Evolutionary conservation across 163 green algal genomes (phyloP).

Genomic region (Picocystis sp.): DNA sequence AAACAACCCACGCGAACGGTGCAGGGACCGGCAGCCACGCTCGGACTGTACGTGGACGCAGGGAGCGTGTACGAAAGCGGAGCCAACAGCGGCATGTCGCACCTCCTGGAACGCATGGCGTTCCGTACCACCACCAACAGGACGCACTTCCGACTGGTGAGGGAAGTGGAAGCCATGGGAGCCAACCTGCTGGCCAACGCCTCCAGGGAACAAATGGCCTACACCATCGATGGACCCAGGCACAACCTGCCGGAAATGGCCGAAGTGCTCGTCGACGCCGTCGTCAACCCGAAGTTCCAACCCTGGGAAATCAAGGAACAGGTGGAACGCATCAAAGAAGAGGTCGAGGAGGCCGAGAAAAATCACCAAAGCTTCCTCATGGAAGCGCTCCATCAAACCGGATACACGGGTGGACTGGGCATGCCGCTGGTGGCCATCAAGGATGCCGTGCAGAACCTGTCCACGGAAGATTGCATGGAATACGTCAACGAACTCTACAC

Average conservation of each 20-base stretch:
- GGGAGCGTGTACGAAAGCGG: conserved; percentile 72
- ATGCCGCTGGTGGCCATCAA: conserved; percentile 33
- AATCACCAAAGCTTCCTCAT: conserved; percentile 21
- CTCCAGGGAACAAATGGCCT: conserved; percentile 74
- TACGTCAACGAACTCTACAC: conserved; percentile 59
- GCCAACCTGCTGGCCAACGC: conserved; percentile 64
- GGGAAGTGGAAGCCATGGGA: conserved; percentile 75
- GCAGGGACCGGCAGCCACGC: conserved; percentile 65
- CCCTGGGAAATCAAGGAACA: conserved; percentile 28
- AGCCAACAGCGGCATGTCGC: conserved; percentile 40
- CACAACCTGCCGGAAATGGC: conserved; percentile 54
- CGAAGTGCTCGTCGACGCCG: conserved; percentile 73
- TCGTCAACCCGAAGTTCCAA: conserved; percentile 69
- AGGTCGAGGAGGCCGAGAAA: conserved; percentile 18
- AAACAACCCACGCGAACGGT: background rate
- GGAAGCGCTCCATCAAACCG: conserved; percentile 26
- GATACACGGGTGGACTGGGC: conserved; percentile 22
- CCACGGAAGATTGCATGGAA: conserved; percentile 32
- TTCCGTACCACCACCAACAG: conserved; percentile 76
- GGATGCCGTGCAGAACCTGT: conserved; percentile 27
- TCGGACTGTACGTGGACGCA: conserved; percentile 80
- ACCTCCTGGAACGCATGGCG: conserved; percentile 84
- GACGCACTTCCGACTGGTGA: conserved; percentile 60
- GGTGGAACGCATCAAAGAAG: conserved; percentile 16
- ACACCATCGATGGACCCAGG: conserved; percentile 76